Percentiles rank a stretch among this genome's conserved stretches.
phyloP scores from a whole-genome alignment of 75 land plant genomes.

The Pinus tabuliformis region DNA sequence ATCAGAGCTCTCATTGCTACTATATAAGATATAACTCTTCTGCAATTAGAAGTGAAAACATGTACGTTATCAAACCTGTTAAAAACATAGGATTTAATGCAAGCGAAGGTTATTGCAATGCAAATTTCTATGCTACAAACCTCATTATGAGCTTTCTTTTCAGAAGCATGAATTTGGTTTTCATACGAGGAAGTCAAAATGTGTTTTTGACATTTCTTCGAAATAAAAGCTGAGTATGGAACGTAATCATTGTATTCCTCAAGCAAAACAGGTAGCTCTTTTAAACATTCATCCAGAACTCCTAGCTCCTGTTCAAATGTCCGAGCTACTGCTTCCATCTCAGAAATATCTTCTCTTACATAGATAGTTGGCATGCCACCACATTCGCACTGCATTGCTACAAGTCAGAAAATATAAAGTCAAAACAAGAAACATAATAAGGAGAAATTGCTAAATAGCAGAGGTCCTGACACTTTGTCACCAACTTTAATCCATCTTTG shows the following conservation, averaged over 20 bases:
- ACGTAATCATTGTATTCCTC: constrained; percentile 28
- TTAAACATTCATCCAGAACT: constrained; percentile 27
- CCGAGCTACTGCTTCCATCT: constrained; percentile 65
- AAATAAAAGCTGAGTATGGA: constrained; percentile 49
- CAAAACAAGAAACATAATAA: not conserved
- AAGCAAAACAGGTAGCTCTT: constrained; percentile 10
- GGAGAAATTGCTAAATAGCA: not conserved
- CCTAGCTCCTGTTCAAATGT: constrained; percentile 62
- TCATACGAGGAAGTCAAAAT: not conserved
- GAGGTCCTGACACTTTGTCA: not conserved
- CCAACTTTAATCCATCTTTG: not conserved
- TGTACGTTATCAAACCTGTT: not conserved
- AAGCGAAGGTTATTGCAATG: not conserved
- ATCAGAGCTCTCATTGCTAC: constrained; percentile 47
- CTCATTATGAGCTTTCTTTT: not conserved
- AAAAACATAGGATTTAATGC: not conserved
- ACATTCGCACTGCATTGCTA: constrained; percentile 44
- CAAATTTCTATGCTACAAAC: constrained; percentile 1
- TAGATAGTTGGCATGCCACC: constrained; percentile 31
- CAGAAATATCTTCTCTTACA: constrained; percentile 50
- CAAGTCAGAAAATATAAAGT: constrained; percentile 16
- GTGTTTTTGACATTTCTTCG: not conserved
- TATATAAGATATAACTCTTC: constrained; percentile 1
- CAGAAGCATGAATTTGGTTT: constrained; percentile 1
- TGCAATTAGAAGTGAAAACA: constrained; percentile 3